These are phyloP conservation scores for Xanthoconium separans DNA, from an alignment of 1,284 basidiomycete genomes.

Conservation along the genomic window DNA sequence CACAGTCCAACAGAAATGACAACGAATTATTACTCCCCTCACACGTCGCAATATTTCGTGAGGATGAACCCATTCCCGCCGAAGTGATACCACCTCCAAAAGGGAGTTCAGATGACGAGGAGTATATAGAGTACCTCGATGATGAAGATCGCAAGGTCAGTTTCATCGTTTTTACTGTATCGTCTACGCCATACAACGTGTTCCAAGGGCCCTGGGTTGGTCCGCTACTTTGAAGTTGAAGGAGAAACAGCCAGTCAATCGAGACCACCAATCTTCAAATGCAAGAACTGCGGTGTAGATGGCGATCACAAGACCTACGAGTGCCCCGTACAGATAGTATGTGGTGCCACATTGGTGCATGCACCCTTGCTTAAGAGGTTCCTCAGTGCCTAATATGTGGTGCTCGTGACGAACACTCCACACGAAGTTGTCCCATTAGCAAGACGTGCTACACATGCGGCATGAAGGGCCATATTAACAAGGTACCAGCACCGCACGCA, in stretches of 20 bases:
- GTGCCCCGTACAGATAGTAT: slow-evolving; percentile 67
- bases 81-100: slow-evolving; percentile 44
- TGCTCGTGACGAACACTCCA: slow-evolving; percentile 80
- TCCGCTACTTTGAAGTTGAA: slow-evolving; percentile 62
- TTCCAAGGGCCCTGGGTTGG: slow-evolving; percentile 40
- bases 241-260: slow-evolving; percentile 38
- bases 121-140: slow-evolving; percentile 73
- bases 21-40: slow-evolving; percentile 53
- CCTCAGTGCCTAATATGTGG: slow-evolving; percentile 85
- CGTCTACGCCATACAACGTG: slow-evolving; percentile 6
- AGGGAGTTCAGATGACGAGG: slow-evolving; percentile 47
- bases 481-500: slow-evolving; percentile 40
- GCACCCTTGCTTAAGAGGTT: slow-evolving; percentile 4
- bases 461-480: slow-evolving; percentile 82
- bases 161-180: slow-evolving; percentile 1
- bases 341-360: slow-evolving; percentile 25
- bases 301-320: slow-evolving; percentile 62
- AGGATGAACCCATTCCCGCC: slow-evolving; percentile 36
- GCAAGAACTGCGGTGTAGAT: slow-evolving; percentile 72
- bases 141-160: slow-evolving; percentile 63
- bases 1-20: slow-evolving; percentile 13
- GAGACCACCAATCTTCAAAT: slow-evolving; percentile 50
- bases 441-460: slow-evolving; percentile 87
- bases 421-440: slow-evolving; percentile 80
- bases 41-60: slow-evolving; percentile 57